Evolutionary conservation across 768 basidiomycete species (phyloP).

Genomic region (Mycena venus): DNA sequence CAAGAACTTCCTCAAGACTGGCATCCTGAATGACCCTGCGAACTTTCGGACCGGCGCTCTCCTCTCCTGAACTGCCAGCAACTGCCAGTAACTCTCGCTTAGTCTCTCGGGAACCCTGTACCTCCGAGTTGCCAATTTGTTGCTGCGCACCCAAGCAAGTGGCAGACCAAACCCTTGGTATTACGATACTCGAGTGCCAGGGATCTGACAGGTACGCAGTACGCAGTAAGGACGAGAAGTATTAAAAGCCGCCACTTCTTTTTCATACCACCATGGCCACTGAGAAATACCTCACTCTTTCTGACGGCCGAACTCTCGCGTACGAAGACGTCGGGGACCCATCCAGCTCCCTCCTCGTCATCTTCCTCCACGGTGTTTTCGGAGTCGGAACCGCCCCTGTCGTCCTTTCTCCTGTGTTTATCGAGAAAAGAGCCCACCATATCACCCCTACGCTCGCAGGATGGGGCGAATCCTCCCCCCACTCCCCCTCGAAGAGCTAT

Average conservation of each 20-base stretch:
- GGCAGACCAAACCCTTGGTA: too few relatives aligned
- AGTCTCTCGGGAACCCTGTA: too few relatives aligned
- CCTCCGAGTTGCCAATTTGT: too few relatives aligned
- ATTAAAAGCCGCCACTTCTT: too few relatives aligned
- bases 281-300: constrained; percentile 54
- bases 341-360: constrained; percentile 60
- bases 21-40: too few relatives aligned
- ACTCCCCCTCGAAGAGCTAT: constrained; percentile 45
- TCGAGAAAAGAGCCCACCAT: constrained; percentile 57
- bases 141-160: too few relatives aligned
- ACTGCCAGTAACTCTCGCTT: too few relatives aligned
- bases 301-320: constrained; percentile 64
- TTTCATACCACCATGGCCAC: too few relatives aligned
- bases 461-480: constrained; percentile 60
- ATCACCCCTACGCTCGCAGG: constrained; percentile 68
- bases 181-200: not conserved
- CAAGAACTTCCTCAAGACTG: too few relatives aligned
- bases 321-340: constrained; percentile 66
- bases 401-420: constrained; percentile 47
- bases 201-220: not conserved
- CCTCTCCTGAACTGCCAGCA: too few relatives aligned
- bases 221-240: not conserved
- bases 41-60: too few relatives aligned
- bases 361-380: constrained; percentile 71
- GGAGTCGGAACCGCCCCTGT: constrained; percentile 59